A percentile compares a stretch with the other conserved stretches of the same genome.
Conservation (phyloP, 2,329 filamentous ascomycete genomes). For the Stagonosporopsis cucurbitacearum region DNA sequence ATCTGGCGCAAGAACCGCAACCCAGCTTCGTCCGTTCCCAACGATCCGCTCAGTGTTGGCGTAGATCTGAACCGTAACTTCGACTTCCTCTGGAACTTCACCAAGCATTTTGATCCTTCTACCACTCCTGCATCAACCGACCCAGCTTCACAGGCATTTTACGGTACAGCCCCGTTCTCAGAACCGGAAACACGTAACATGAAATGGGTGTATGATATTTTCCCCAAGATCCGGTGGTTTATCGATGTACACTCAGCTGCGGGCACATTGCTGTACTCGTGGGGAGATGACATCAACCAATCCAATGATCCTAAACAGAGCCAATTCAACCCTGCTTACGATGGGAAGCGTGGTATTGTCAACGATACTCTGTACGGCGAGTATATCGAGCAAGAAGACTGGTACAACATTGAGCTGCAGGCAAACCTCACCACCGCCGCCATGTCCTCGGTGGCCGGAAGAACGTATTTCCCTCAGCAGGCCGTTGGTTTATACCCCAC, state of each 20-base stretch:
- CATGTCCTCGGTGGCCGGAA: conserved; percentile 46
- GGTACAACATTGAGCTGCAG: conserved; percentile 40
- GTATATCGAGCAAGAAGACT: conserved; percentile 46
- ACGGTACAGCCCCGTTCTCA: conserved; percentile 60
- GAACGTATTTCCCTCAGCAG: conserved; percentile 42
- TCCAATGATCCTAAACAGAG: conserved; percentile 55
- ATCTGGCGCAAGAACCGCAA: conserved; percentile 50
- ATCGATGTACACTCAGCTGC: conserved; percentile 64
- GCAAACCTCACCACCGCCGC: conserved; percentile 44
- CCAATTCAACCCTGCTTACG: conserved; percentile 60
- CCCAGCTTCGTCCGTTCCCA: conserved; percentile 40
- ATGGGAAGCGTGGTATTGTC: conserved; percentile 59
- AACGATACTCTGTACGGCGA: conserved; percentile 59
- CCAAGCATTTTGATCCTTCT: conserved; percentile 52
- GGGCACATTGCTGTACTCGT: conserved; percentile 62
- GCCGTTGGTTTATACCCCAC: conserved; percentile 50
- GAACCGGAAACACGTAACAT: conserved; percentile 64
- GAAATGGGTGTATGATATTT: conserved; percentile 60
- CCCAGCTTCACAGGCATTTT: conserved; percentile 57
- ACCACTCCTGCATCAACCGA: conserved; percentile 50
- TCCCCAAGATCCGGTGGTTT: conserved; percentile 61
- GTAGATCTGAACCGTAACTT: conserved; percentile 50
- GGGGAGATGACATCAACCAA: conserved; percentile 64
- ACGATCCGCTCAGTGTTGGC: conserved; percentile 27
- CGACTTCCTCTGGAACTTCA: conserved; percentile 64